Evolutionary conservation across 106 monocot genomes (phyloP).

Genomic region (Gastrodia elata): DNA sequence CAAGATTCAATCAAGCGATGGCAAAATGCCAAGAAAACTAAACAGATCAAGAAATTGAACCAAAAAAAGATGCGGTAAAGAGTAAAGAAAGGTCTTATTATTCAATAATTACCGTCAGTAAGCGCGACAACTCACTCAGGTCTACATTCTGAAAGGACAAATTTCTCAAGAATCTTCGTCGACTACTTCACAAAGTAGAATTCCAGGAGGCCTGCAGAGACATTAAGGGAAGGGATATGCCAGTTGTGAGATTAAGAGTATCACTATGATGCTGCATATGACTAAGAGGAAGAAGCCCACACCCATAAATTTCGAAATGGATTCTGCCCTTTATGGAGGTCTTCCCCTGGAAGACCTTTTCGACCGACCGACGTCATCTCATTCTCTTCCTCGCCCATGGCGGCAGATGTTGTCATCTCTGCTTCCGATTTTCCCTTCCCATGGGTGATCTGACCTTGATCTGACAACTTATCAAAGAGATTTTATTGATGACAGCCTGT

Average conservation of each 20-base stretch:
- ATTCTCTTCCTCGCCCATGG: neutral
- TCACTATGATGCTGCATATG: constrained; percentile 73
- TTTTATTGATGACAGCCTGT: no score
- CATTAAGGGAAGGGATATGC: constrained; percentile 84
- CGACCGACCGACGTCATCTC: constrained; percentile 10
- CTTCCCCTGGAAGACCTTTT: constrained; percentile 12
- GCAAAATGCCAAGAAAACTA: no score
- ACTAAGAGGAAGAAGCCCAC: constrained; percentile 10
- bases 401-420: no score
- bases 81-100: no score
- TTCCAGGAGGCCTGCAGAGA: constrained; percentile 72
- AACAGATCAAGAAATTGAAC: no score
- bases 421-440: constrained; percentile 3
- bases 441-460: constrained; percentile 5
- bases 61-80: no score
- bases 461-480: no score
- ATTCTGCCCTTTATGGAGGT: constrained; percentile 1
- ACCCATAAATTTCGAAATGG: neutral
- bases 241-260: constrained; percentile 81
- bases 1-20: no score
- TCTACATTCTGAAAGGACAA: no score
- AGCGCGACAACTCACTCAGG: no score
- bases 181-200: constrained; percentile 69
- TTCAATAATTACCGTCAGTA: no score
- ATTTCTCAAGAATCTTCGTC: constrained; percentile 42